Base-by-base conservation (phyloP, 495 filamentous ascomycete species). In the Penicillium flavigenum region DNA sequence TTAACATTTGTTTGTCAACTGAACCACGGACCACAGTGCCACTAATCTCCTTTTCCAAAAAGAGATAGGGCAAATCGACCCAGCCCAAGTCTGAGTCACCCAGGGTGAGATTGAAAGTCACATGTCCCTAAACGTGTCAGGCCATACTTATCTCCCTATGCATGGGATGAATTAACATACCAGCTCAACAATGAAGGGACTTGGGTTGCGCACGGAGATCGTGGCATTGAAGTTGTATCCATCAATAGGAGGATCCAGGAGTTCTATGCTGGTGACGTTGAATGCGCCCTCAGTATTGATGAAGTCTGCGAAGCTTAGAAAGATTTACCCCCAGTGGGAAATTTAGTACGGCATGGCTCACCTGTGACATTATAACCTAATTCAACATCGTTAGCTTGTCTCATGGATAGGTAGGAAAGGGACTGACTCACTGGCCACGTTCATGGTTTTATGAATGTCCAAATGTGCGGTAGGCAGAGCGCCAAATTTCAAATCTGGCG, bases 221-320 rank as follows among this genome's bases (percentile, higher is more conserved):
- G 67, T 70, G 14, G 70, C 67, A 58, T 72, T 70, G 32, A 72
- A 53, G 27, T 72, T 72, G 39, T 62, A 72, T 26, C 69, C 69
- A 20, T 72, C 56, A 6, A 54, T 57, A 6, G 47, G 46, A 0
- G 60, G 51, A 14, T 64, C 51, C 6, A 72, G 36, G 17, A 70
- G 54, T 0, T 68, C 55, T 10, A 70, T 10, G 1, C 34, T 65
- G 24, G 63, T 72, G 31, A 72, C 53, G 29, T 71, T 69, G 52
- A 70, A 67, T 8, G 63, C 59, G 7, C 62, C 62, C 2, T 56
- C n/a, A 5, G 43, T 24, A 24, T 67, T 65, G 4, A 71, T 14
- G 9, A 65, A 70, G 29, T 65, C 70, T 72, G 53, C 14, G 3
- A 14, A 44, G 10, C 43, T 57, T 48, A 60, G 54, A 14, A 31